These are phyloP conservation scores for Petunia hybrid DNA, from an alignment of 305 asterid genomes.

Conservation along the genomic window DNA sequence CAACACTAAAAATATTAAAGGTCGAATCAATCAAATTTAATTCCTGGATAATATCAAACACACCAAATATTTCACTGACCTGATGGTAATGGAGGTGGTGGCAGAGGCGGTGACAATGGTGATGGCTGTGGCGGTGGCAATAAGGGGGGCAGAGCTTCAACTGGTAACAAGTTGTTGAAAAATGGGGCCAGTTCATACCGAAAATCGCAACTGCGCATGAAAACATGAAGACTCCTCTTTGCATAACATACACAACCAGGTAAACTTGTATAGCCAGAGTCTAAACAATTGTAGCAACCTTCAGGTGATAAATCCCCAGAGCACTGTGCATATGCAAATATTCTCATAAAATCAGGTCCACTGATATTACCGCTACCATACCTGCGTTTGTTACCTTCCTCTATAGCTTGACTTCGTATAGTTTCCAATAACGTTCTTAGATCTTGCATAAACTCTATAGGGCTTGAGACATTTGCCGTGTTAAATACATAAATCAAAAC, in stretches of 20 bases:
- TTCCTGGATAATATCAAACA: too few species aligned
- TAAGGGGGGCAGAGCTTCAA: not conserved
- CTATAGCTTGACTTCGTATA: constrained; percentile 1
- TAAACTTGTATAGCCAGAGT: not conserved
- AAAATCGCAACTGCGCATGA: constrained; percentile 30
- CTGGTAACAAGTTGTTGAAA: not conserved
- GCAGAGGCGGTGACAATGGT: not conserved
- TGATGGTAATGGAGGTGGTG: not conserved
- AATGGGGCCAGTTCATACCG: not conserved
- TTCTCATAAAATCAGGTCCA: constrained; percentile 14
- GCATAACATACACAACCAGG: not conserved
- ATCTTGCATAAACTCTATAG: not conserved
- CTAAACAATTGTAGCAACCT: not conserved
- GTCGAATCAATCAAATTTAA: too few species aligned
- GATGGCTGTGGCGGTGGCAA: not conserved
- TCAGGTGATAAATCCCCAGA: constrained; percentile 30
- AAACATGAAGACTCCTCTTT: not conserved
- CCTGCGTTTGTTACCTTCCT: not conserved
- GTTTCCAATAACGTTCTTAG: not conserved
- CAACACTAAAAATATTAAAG: too few species aligned
- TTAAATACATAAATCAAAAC: not conserved
- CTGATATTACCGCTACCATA: not conserved
- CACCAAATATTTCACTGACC: not conserved
- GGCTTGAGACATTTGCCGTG: not conserved
- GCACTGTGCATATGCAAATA: constrained; percentile 29